These are phyloP conservation scores for Agaricus sinodeliciosus DNA, from an alignment of 768 basidiomycete genomes.

Conservation along the genomic window DNA sequence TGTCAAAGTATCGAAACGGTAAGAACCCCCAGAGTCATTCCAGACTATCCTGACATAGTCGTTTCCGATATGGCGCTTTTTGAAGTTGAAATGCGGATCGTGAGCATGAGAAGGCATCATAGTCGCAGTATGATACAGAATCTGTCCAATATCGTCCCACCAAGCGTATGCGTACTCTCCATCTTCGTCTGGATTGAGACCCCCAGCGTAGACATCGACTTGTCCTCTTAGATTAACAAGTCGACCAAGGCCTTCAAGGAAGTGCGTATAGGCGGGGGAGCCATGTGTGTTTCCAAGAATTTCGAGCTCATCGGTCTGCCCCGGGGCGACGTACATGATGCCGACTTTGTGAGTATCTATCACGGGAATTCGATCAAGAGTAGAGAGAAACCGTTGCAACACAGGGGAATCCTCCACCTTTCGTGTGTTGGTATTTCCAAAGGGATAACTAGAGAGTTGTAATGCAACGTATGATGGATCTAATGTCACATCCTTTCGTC, in stretches of 20 bases:
- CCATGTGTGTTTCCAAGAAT: slow-evolving; percentile 89
- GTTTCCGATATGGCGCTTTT: slow-evolving; percentile 96
- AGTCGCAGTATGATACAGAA: slow-evolving; percentile 93
- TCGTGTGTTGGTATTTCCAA: slow-evolving; percentile 34
- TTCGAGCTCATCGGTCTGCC: slow-evolving; percentile 77
- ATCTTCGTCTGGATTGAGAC: slow-evolving; percentile 85
- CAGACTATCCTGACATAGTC: slow-evolving; percentile 94
- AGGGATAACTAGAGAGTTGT: slow-evolving; percentile 70
- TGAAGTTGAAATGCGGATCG: slow-evolving; percentile 70
- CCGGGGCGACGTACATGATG: slow-evolving; percentile 91
- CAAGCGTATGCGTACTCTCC: slow-evolving; percentile 98
- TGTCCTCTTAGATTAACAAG: slow-evolving; percentile 87
- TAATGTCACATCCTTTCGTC: slow-evolving; percentile 78
- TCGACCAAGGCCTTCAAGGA: slow-evolving; percentile 84
- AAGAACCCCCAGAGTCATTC: slow-evolving; percentile 92
- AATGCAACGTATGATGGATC: slow-evolving; percentile 84
- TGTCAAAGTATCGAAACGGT: slow-evolving; percentile 84
- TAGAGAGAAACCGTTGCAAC: slow-evolving; percentile 4
- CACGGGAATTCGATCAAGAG: slow-evolving; percentile 79
- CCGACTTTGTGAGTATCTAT: slow-evolving; percentile 98
- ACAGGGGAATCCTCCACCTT: slow-evolving; percentile 40
- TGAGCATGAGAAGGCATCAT: slow-evolving; percentile 83
- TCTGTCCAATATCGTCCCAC: slow-evolving; percentile 97
- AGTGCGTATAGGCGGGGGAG: slow-evolving; percentile 90
- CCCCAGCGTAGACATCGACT: slow-evolving; percentile 88